Conservation (phyloP, 2,329 filamentous ascomycete species). For the Chaetomiaceae sp. region DNA sequence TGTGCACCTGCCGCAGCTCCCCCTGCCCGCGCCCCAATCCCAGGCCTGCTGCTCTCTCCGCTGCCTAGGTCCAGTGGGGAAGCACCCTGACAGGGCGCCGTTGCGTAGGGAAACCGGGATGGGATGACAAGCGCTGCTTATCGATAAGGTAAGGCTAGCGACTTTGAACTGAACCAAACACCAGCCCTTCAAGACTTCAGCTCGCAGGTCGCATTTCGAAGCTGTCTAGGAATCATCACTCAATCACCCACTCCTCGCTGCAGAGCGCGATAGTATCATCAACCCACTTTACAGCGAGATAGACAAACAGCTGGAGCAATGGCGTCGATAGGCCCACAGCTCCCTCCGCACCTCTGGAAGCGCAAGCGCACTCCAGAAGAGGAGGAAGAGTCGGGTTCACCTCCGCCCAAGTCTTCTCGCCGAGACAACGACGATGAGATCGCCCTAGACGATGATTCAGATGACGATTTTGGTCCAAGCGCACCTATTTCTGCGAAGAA, state of each 20-base stretch:
- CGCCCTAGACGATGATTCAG: slow-evolving; percentile 38
- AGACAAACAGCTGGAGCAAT: slow-evolving; percentile 37
- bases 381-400: slow-evolving; percentile 35
- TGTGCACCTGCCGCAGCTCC: not conserved
- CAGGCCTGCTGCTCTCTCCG: not conserved
- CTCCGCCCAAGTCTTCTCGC: slow-evolving; percentile 43
- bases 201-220: too few relatives aligned
- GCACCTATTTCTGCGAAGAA: slow-evolving; percentile 22
- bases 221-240: too few relatives aligned
- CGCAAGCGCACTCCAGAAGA: slow-evolving; percentile 52
- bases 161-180: too few relatives aligned
- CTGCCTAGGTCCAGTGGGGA: not conserved
- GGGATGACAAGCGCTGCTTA: not conserved
- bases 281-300: too few relatives aligned
- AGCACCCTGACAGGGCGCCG: not conserved
- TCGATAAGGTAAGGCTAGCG: too few relatives aligned
- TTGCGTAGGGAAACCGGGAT: not conserved
- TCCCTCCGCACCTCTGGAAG: slow-evolving; percentile 63
- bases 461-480: slow-evolving; percentile 41
- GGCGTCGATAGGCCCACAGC: slow-evolving; percentile 64
- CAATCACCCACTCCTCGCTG: too few relatives aligned
- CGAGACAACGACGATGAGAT: slow-evolving; percentile 49
- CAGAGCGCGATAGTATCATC: too few relatives aligned
- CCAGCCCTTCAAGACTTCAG: too few relatives aligned
- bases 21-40: not conserved